Base-by-base conservation (phyloP, 768 basidiomycete genomes). In the Pisolithus marmoratus region DNA sequence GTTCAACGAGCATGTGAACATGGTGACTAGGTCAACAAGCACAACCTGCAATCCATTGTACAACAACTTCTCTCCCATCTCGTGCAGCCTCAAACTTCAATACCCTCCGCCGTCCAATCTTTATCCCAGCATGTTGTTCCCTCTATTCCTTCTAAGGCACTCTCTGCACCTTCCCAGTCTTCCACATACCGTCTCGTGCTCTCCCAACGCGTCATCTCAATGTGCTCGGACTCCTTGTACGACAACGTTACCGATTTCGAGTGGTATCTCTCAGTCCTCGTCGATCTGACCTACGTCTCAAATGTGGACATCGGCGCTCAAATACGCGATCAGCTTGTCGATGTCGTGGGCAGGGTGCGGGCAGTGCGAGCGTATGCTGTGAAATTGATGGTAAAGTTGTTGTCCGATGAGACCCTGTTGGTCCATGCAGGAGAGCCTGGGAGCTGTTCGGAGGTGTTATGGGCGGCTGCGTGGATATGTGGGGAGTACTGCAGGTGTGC, bases 391-490 rank as follows among this genome's bases (percentile, higher is more conserved):
- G 82, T 84, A 54, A 83, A 85, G 46, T 63, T 98, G 8, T 66
- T 98, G 38, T 80, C 78, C 44, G 94, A 98, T 57, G 86, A 90
- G 41, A 76, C 78, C 0, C 79, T 94, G 59, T 57, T 92, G 47
- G 72, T 77, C 49, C 84, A 83, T 63, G 82, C 84, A 3, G 70
- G 73, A 19, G 85, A 90, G 20, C 78, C 80, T 46, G 85, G 82
- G 1, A 84, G 83, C 63, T 94, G 90, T 60, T 80, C 84, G 0
- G 90, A 94, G 62, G 81, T 95, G 8, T 72, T 96, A 2, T 92
- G 90, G 81, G 96, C 94, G 0, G 94, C 94, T 9, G 92, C 93
- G 5, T 99, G 91, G 90, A 89, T 97, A 58, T 93, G 90, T 55
- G 95, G 94, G 19, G 96, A 99, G 70, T 91, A 92, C 65, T 85